phyloP scores from a whole-genome alignment of 2,329 filamentous ascomycete species.

The Cadophora sp. region DNA sequence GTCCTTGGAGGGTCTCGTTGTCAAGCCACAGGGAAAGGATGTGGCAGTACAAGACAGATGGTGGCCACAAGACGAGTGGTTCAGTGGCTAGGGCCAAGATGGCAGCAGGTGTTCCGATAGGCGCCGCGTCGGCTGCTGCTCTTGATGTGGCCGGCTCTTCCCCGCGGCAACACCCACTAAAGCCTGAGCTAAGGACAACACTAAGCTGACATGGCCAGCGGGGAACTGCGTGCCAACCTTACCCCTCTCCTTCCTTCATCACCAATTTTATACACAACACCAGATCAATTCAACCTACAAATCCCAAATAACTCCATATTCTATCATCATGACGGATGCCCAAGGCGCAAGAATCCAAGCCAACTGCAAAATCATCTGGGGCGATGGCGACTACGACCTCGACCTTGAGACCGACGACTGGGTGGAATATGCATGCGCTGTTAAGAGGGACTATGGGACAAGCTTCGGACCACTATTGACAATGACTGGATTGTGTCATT shows the following conservation, averaged over 20 bases:
- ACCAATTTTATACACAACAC: neutral
- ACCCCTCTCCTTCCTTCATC: neutral
- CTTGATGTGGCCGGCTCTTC: neutral
- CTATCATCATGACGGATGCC: neutral
- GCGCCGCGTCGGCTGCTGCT: neutral
- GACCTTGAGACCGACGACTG: neutral
- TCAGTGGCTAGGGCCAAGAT: neutral
- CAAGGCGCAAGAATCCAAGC: neutral
- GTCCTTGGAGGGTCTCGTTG: too few relatives aligned
- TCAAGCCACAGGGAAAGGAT: too few relatives aligned
- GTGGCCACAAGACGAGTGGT: neutral
- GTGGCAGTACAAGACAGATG: too few relatives aligned
- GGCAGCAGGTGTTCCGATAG: slow-evolving; percentile 3
- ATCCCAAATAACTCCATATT: neutral
- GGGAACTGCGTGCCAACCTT: neutral
- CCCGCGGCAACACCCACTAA: neutral
- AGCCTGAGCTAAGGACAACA: slow-evolving; percentile 4
- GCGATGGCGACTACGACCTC: neutral
- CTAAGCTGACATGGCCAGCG: slow-evolving; percentile 2
- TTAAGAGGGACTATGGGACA: neutral
- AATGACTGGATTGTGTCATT: neutral
- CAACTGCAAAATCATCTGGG: slow-evolving; percentile 1
- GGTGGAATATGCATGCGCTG: neutral
- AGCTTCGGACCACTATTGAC: neutral
- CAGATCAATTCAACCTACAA: neutral